Base-by-base conservation (phyloP, 805 yeast species). In the Schizosaccharomyces japonicus region DNA sequence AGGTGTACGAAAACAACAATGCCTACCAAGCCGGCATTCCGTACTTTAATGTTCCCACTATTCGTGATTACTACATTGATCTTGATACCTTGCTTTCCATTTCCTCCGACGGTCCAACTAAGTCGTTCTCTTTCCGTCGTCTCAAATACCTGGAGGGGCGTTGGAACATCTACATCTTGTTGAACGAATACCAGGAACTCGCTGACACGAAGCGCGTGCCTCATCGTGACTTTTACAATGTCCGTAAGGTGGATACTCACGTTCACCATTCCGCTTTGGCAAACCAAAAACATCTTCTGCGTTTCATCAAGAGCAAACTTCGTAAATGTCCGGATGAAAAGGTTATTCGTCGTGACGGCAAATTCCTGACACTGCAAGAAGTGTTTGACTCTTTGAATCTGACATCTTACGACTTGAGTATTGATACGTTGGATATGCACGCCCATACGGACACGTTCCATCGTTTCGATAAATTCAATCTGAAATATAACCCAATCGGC, bases 241-340 rank as follows among this genome's bases (percentile, higher is more conserved):
- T 84, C 40, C 75, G 96, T 65, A 87, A 87, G 60, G 95, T 90
- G 33, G 98, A 87, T 59, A 90, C 96, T 17, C 99, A 90, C 68
- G 94, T 90, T 56, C 99, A 90, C 61, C 98, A 92, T 61, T 81
- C 95, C 7, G 99, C 99, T 8, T 85, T 95, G 62, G 92, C 92
- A 96, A 92, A 92, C 58, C 98, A 90, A 64, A 90, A 90, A 63
- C 99, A 90, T 65, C 66, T 90, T 56, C 67, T 90, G 53, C 77
- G 99, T 56, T 90, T 82, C 61, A 90, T 90, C 62, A 90, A 90
- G 63, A 82, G 84, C 60, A 90, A 90, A 65, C 76, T 90, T 63
- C 83, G 87, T 65, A 80, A 82, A 50, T 66, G 67, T 44, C 85
- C 93, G 2, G 72, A 82, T 54, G 54, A 92, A 60, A 78, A 80